Conservation (phyloP, 169 alveolate species). For the Pseudocohnilembus persalinus region DNA sequence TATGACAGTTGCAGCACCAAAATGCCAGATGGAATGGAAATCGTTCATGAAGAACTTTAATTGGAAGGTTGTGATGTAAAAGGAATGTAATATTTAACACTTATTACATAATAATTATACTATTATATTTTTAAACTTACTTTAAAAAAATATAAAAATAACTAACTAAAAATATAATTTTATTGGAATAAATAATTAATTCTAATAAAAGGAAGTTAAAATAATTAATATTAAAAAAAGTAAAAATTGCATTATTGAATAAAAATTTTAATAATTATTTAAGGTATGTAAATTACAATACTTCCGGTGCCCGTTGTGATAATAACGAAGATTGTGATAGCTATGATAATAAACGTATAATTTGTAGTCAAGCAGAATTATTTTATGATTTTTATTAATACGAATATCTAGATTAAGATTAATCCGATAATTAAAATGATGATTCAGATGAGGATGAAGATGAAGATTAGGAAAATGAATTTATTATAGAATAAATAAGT, state of each 20-base stretch:
- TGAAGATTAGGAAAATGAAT: background rate
- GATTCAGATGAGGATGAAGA: background rate
- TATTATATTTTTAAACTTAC: no score
- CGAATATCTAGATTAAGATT: background rate
- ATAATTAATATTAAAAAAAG: no score
- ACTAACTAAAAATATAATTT: no score
- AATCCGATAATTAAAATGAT: background rate
- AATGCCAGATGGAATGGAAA: background rate
- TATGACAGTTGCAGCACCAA: background rate
- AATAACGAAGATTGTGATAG: background rate
- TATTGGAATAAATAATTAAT: no score
- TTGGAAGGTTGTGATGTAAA: background rate
- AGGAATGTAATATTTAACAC: background rate
- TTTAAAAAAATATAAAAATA: no score
- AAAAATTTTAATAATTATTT: no score
- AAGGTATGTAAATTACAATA: background rate
- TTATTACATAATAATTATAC: no score
- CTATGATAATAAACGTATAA: background rate
- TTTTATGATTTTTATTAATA: background rate
- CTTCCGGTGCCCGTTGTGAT: background rate
- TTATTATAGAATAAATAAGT: no score
- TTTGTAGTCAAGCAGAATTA: background rate
- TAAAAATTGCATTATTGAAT: no score
- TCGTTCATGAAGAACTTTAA: background rate
- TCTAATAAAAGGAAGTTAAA: no score